Conservation (phyloP, 2,329 filamentous ascomycete species). For the Fusarium albosuccineum region DNA sequence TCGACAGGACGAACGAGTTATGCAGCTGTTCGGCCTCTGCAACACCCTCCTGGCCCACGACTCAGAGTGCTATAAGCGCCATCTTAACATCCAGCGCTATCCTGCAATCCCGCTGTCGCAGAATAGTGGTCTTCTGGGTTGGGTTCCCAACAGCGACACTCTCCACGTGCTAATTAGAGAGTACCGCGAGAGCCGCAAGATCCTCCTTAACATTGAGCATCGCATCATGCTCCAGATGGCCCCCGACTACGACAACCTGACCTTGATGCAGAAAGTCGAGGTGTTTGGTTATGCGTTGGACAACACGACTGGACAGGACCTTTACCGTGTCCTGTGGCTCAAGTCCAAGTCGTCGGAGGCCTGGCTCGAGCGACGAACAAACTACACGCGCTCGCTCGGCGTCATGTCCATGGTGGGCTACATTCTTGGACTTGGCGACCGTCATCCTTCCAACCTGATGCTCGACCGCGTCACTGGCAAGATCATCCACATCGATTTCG, state of each 20-base stretch:
- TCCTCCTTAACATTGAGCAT: conserved; percentile 98
- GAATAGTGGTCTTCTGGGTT: conserved; percentile 93
- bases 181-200: conserved; percentile 96
- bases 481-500: conserved; percentile 99
- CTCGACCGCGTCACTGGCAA: conserved; percentile 95
- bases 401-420: conserved; percentile 99
- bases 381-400: conserved; percentile 95
- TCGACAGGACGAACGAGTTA: conserved; percentile 97
- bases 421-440: conserved; percentile 94
- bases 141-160: conserved; percentile 98
- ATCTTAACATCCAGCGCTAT: conserved; percentile 95
- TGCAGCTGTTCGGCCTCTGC: conserved; percentile 98
- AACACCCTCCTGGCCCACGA: conserved; percentile 96
- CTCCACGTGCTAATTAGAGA: conserved; percentile 96
- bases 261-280: conserved; percentile 99
- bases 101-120: conserved; percentile 97
- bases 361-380: conserved; percentile 98
- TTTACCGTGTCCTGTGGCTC: conserved; percentile 97
- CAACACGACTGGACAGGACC: conserved; percentile 98
- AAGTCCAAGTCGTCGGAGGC: conserved; percentile 99
- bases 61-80: conserved; percentile 95
- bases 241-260: conserved; percentile 97
- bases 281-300: conserved; percentile 99
- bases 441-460: conserved; percentile 98
- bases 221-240: conserved; percentile 99